Evolutionary conservation across 2,329 filamentous ascomycete species (phyloP).

Genomic region (Camillea tinctor): DNA sequence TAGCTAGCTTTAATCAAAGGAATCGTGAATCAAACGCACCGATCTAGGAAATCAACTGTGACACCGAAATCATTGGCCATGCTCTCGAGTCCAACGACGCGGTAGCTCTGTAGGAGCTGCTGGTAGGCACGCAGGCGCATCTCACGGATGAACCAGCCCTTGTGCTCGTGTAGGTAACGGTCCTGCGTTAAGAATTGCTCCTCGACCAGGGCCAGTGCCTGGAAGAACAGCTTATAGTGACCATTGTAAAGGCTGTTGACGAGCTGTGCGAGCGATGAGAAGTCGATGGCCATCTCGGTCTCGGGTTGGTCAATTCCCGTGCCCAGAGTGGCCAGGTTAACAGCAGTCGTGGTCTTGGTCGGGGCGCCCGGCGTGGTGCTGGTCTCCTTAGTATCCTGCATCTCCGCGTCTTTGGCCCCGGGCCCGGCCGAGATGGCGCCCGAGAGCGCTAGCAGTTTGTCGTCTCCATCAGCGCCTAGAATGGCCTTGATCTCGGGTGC

Average conservation of each 20-base stretch:
- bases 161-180: conserved; percentile 93
- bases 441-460: conserved; percentile 79
- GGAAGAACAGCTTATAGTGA: conserved; percentile 92
- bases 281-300: conserved; percentile 80
- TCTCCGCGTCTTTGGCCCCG: conserved; percentile 71
- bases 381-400: conserved; percentile 60
- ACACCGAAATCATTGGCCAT: conserved; percentile 98
- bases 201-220: conserved; percentile 83
- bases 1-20: not conserved
- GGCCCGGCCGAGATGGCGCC: conserved; percentile 80
- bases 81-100: conserved; percentile 91
- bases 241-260: conserved; percentile 91
- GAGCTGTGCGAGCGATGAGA: conserved; percentile 80
- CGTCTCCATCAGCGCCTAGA: conserved; percentile 76
- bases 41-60: conserved; percentile 92
- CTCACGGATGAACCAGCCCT: conserved; percentile 95
- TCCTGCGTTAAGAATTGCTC: conserved; percentile 92
- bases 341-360: conserved; percentile 58
- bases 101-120: conserved; percentile 95
- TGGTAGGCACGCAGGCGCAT: conserved; percentile 97
- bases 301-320: conserved; percentile 69
- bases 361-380: conserved; percentile 51
- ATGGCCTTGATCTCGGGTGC: conserved; percentile 98
- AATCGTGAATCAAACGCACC: conserved; percentile 52
- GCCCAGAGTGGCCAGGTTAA: conserved; percentile 86